Base-by-base conservation (phyloP, 163 green algal genomes). In the Chlamydomonas reinhardtii region DNA sequence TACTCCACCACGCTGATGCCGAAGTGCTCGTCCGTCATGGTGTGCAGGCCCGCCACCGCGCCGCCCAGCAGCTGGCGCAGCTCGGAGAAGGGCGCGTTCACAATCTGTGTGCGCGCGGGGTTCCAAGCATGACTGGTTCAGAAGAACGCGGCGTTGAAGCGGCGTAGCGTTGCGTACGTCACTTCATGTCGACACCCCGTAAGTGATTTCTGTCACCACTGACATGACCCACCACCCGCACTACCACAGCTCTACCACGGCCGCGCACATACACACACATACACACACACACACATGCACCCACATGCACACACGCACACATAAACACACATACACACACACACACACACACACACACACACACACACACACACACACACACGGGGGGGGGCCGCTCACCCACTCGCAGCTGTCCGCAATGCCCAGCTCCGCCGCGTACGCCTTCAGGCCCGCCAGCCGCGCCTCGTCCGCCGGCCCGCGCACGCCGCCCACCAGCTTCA, bases 1-100 rank as follows among this genome's bases (percentile, higher is more conserved):
- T 99, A 99, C 93, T 99, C 97, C 24, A 99, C 98, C n/a, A 99
- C 94, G 82, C 95, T 95, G 91, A 99, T 99, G 77, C 98, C 98
- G 94, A 99, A 99, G 95, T 99, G 98, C 89, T 99, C 98, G 86
- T 99, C 98, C 69, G 91, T 61, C 98, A 99, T 99, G 19, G 95
- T 97, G 94, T 99, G 98, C 89, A 99, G 91, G 25, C 98, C 98
- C 0, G 90, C 96, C 48, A 97, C 94, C 6, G 98, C 96, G 0
- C 91, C 93, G 29, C 92, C 95, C 73, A 99, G 92, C 85, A 98
- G 90, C 79, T 35, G 34, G 74, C 82, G 87, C 64, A 99, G 91
- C 74, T 98, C 92, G 1, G 39, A 78, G 74, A 93, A 98, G 2
- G 92, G 74, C 48, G 95, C 93, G 87, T 98, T 98, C 52, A 97